These are phyloP conservation scores for Colletotrichum brevisporum DNA, from an alignment of 2,329 filamentous ascomycete species.

Conservation along the genomic window DNA sequence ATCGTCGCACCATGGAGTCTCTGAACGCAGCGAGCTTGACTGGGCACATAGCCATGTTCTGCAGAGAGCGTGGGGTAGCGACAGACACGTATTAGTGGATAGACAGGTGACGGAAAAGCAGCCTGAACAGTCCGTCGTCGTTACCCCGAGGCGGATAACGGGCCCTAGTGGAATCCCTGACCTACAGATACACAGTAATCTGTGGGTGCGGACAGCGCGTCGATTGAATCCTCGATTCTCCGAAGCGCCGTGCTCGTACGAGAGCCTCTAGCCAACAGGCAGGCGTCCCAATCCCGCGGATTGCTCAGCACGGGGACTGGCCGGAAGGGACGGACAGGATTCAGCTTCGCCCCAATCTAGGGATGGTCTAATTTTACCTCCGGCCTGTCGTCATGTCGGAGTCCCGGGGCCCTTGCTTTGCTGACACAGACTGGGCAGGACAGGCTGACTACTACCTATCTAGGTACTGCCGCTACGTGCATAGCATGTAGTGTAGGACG, in stretches of 20 bases:
- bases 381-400: conserved; percentile 23
- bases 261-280: background rate
- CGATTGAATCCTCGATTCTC: background rate
- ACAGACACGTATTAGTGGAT: no score
- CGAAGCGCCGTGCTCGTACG: background rate
- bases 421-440: conserved; percentile 20
- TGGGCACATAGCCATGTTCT: no score
- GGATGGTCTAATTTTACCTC: conserved; percentile 27
- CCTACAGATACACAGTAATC: no score
- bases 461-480: no score
- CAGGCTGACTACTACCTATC: background rate
- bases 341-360: conserved; percentile 32
- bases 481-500: no score
- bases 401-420: conserved; percentile 12
- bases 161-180: background rate
- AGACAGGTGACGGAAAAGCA: conserved; percentile 13
- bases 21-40: no score
- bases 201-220: conserved; percentile 3
- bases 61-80: no score
- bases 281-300: conserved; percentile 8
- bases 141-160: conserved; percentile 7
- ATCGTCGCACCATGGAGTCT: no score
- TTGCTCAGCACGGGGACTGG: conserved; percentile 3
- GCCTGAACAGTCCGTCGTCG: background rate
- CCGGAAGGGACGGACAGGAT: conserved; percentile 28